Conservation (phyloP, 306 rosid genomes). For the Sesbania bispinosa region DNA sequence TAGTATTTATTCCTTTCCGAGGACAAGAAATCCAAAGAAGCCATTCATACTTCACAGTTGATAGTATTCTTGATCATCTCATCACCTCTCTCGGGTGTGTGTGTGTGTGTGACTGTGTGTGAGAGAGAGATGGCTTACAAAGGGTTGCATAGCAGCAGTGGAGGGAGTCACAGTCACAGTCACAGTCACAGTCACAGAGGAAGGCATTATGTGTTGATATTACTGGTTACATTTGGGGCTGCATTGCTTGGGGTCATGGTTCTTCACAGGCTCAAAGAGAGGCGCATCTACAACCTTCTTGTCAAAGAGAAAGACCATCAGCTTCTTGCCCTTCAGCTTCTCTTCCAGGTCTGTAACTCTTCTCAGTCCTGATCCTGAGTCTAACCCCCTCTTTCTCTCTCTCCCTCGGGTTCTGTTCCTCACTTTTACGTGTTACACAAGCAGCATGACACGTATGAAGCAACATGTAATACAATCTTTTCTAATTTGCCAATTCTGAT, state of each 20-base stretch:
- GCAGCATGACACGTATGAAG: constrained; percentile 17
- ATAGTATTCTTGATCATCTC: neutral
- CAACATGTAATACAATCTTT: constrained; percentile 28
- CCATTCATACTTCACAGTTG: neutral
- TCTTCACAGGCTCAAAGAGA: constrained; percentile 79
- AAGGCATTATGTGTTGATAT: constrained; percentile 47
- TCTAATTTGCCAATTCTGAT: neutral
- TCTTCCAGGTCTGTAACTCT: constrained; percentile 53
- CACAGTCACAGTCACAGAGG: constrained; percentile 45
- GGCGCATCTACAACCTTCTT: constrained; percentile 68
- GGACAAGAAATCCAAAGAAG: neutral
- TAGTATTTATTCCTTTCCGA: constrained; percentile 1
- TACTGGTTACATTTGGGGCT: constrained; percentile 68
- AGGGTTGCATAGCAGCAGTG: constrained; percentile 40
- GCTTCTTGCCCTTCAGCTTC: constrained; percentile 59
- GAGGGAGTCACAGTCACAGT: constrained; percentile 43
- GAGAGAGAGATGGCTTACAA: constrained; percentile 43
- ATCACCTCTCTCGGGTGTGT: neutral
- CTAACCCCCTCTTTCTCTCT: constrained; percentile 1
- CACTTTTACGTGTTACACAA: constrained; percentile 19
- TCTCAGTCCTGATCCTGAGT: neutral
- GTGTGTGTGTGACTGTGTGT: too few relatives aligned
- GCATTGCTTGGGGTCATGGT: constrained; percentile 82
- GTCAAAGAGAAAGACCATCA: constrained; percentile 58
- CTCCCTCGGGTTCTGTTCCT: constrained; percentile 23